These are phyloP conservation scores for Cladophialophora psammophila DNA, from an alignment of 2,329 filamentous ascomycete genomes.

Conservation along the genomic window DNA sequence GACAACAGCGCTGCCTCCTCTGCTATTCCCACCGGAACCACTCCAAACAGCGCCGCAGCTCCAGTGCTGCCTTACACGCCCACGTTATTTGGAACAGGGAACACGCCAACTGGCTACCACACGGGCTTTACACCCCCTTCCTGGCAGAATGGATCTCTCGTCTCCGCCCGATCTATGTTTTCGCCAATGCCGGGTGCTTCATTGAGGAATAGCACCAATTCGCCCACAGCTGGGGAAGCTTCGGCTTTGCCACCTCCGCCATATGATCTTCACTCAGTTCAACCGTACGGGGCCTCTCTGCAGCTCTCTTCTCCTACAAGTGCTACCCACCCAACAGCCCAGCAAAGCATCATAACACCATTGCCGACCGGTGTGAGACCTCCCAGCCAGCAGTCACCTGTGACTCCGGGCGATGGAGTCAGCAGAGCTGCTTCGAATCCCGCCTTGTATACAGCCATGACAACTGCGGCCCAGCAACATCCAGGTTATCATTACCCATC, in stretches of 20 bases:
- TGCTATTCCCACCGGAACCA: conserved; percentile 49
- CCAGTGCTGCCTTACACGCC: conserved; percentile 66
- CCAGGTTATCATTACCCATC: conserved; percentile 59
- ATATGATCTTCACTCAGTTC: conserved; percentile 67
- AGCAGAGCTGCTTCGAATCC: conserved; percentile 64
- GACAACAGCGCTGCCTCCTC: conserved; percentile 60
- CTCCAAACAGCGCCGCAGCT: conserved; percentile 66
- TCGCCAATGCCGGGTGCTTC: conserved; percentile 63
- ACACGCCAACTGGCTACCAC: conserved; percentile 63
- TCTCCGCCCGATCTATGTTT: conserved; percentile 61
- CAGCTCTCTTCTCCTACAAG: conserved; percentile 39
- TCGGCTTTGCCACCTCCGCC: conserved; percentile 68
- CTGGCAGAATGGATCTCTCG: conserved; percentile 52
- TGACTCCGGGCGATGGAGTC: conserved; percentile 31
- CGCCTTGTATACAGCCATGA: conserved; percentile 57
- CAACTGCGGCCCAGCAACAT: conserved; percentile 54
- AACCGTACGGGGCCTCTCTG: conserved; percentile 26
- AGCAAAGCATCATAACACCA: conserved; percentile 29
- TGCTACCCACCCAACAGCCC: conserved; percentile 37
- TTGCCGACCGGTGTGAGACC: conserved; percentile 31
- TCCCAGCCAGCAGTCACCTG: conserved; percentile 37
- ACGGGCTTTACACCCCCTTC: conserved; percentile 56
- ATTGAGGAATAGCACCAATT: conserved; percentile 61
- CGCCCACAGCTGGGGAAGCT: conserved; percentile 65
- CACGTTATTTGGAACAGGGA: conserved; percentile 67